Percentiles rank a stretch among this genome's conserved stretches.
phyloP scores from a whole-genome alignment of 768 basidiomycete genomes.

The Trametes cingulata region DNA sequence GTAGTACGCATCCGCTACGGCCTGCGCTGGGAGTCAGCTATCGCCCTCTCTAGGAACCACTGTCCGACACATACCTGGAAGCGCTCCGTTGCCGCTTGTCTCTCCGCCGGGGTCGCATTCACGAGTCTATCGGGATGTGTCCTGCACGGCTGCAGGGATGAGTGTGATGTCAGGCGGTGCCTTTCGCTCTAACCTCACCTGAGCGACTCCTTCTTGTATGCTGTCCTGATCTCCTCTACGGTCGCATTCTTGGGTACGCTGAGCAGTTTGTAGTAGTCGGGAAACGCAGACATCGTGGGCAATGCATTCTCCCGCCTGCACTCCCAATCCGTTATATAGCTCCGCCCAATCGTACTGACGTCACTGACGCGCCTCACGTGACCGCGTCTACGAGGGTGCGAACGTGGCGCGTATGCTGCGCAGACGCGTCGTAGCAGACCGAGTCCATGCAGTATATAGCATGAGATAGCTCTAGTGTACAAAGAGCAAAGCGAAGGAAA shows the following conservation, averaged over 20 bases:
- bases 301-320: not conserved
- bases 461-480: slow-evolving; percentile 1
- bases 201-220: slow-evolving; percentile 79
- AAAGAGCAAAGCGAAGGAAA: slow-evolving; percentile 3
- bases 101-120: slow-evolving; percentile 71
- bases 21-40: slow-evolving; percentile 40
- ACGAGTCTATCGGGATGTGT: slow-evolving; percentile 87
- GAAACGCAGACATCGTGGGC: slow-evolving; percentile 67
- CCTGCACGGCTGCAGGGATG: slow-evolving; percentile 41
- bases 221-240: slow-evolving; percentile 70
- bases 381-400: slow-evolving; percentile 5
- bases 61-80: slow-evolving; percentile 61
- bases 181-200: slow-evolving; percentile 42
- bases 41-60: not conserved
- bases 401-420: slow-evolving; percentile 2
- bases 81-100: slow-evolving; percentile 72
- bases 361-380: slow-evolving; percentile 21
- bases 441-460: not conserved
- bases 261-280: slow-evolving; percentile 78
- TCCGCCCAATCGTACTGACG: slow-evolving; percentile 9
- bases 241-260: slow-evolving; percentile 55
- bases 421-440: not conserved
- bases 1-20: slow-evolving; percentile 93
- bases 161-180: not conserved
- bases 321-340: slow-evolving; percentile 7